Evolutionary conservation across 1,284 basidiomycete species (phyloP).

Genomic region (Ustilago cynodontis): DNA sequence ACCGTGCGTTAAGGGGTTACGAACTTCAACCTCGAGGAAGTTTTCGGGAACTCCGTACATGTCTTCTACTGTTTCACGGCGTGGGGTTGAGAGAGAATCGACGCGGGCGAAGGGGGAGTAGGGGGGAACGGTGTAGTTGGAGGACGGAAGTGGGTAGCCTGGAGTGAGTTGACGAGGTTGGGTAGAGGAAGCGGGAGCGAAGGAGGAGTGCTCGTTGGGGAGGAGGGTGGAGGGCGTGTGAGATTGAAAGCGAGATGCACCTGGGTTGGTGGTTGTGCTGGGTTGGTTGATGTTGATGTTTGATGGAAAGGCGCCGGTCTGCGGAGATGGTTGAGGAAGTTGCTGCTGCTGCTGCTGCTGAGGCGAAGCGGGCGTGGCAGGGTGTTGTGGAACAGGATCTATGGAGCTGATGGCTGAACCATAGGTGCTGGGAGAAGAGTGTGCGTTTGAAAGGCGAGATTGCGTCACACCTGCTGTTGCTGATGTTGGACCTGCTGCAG

Average conservation of each 20-base stretch:
- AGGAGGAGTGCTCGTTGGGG: conserved; percentile 37
- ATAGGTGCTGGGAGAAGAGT: conserved; percentile 35
- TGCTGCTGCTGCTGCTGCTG: conserved; percentile 21
- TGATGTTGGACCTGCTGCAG: neutral
- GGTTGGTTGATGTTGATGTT: conserved; percentile 13
- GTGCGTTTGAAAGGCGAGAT: conserved; percentile 21
- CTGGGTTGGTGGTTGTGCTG: neutral
- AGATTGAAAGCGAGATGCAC: conserved; percentile 45
- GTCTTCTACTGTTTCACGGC: conserved; percentile 78
- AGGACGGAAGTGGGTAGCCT: conserved; percentile 53
- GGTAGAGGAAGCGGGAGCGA: conserved; percentile 13
- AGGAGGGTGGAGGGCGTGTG: conserved; percentile 53
- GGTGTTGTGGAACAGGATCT: conserved; percentile 7
- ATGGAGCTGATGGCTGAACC: conserved; percentile 33
- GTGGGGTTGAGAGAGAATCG: conserved; percentile 54
- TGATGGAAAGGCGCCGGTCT: conserved; percentile 35
- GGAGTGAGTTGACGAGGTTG: conserved; percentile 46
- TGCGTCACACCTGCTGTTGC: conserved; percentile 9
- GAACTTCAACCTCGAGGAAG: conserved; percentile 97
- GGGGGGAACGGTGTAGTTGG: conserved; percentile 53
- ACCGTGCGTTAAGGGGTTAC: conserved; percentile 93
- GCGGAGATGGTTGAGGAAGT: conserved; percentile 11
- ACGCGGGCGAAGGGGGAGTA: conserved; percentile 69
- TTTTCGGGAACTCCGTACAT: conserved; percentile 92
- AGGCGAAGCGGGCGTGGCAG: neutral